Percentiles rank a stretch among this genome's conserved stretches.
Evolutionary conservation across 257 asterid genomes (phyloP).

Genomic region (Nicotiana obtusifolia): DNA sequence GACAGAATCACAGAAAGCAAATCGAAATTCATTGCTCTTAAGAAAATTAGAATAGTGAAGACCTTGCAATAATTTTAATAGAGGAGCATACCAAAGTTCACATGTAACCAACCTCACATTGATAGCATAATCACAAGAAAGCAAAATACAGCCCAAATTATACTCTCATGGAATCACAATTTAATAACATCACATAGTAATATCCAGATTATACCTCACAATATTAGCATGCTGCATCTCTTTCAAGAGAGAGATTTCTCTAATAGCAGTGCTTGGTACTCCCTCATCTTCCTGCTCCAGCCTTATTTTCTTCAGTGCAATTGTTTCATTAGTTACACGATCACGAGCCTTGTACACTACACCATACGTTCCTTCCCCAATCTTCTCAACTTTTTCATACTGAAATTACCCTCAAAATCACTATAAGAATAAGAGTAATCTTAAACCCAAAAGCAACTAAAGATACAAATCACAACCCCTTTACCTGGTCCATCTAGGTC

Average conservation of each 20-base stretch:
- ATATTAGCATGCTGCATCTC: slow-evolving; percentile 98
- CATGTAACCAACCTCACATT: background rate
- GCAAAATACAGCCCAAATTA: background rate
- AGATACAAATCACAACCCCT: background rate
- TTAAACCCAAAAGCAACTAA: background rate
- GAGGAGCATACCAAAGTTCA: background rate
- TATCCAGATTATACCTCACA: slow-evolving; percentile 47
- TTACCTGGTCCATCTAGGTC: slow-evolving; percentile 84
- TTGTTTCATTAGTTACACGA: slow-evolving; percentile 76
- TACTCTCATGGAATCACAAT: background rate
- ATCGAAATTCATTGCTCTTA: background rate
- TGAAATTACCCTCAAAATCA: slow-evolving; percentile 28
- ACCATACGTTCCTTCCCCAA: slow-evolving; percentile 96
- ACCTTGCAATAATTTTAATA: background rate
- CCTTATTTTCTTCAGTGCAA: slow-evolving; percentile 92
- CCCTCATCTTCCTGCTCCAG: slow-evolving; percentile 99
- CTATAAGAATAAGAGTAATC: background rate
- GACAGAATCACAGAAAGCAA: background rate
- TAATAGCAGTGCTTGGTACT: slow-evolving; percentile 96
- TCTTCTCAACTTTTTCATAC: slow-evolving; percentile 98
- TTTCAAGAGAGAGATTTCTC: slow-evolving; percentile 94
- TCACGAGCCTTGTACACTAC: slow-evolving; percentile 98
- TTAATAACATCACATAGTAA: background rate
- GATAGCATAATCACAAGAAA: background rate
- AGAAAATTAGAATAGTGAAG: background rate